Evolutionary conservation across 352 stramenopile species (phyloP).

Genomic region (Nothophytophthora sp.): DNA sequence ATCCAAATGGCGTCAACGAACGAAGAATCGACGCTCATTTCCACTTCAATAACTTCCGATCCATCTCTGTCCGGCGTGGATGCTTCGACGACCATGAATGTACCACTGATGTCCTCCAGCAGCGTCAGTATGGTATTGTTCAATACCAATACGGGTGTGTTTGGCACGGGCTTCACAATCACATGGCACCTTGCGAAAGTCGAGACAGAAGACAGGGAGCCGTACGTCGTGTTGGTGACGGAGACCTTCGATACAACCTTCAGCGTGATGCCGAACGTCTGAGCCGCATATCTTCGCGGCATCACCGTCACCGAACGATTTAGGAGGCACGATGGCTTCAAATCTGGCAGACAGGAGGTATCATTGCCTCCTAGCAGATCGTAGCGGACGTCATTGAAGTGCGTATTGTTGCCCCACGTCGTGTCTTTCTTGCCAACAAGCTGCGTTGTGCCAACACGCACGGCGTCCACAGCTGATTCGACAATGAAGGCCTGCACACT

Average conservation of each 20-base stretch:
- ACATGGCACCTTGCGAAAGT: constrained; percentile 31
- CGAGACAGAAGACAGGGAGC: constrained; percentile 25
- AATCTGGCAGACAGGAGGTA: constrained; percentile 5
- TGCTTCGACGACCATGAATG: constrained; percentile 37
- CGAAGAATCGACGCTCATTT: constrained; percentile 26
- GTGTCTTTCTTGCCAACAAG: constrained; percentile 7
- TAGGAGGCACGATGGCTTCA: constrained; percentile 11
- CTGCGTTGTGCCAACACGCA: constrained; percentile 13
- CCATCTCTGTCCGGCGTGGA: constrained; percentile 45
- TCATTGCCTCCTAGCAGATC: constrained; percentile 14
- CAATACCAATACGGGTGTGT: constrained; percentile 31
- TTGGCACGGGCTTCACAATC: constrained; percentile 37
- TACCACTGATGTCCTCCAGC: constrained; percentile 31
- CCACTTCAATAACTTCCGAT: constrained; percentile 52
- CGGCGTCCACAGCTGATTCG: constrained; percentile 11
- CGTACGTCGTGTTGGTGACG: constrained; percentile 9
- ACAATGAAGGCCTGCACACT: constrained; percentile 16
- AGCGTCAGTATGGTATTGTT: constrained; percentile 26
- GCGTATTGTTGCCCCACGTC: constrained; percentile 7
- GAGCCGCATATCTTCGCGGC: constrained; percentile 35
- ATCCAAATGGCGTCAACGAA: constrained; percentile 33
- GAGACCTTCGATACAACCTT: constrained; percentile 25
- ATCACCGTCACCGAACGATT: constrained; percentile 29
- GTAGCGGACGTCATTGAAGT: constrained; percentile 16
- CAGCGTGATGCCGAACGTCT: constrained; percentile 41